A percentile compares a stretch with the other conserved stretches of the same genome.
phyloP scores from a whole-genome alignment of 306 rosid genomes.

The Phaseolus lunatus region DNA sequence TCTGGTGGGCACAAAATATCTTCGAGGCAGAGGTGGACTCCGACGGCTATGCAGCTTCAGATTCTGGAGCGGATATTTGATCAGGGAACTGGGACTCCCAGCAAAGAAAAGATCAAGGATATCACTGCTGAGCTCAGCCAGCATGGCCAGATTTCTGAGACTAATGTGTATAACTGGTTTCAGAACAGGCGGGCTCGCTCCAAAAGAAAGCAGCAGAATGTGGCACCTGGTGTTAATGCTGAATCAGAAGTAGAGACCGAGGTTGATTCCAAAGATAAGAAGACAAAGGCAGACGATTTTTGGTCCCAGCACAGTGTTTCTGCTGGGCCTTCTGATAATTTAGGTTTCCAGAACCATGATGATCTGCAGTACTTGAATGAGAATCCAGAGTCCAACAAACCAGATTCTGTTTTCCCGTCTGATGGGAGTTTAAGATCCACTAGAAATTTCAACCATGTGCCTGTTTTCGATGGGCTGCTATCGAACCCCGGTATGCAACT shows the following conservation, averaged over 20 bases:
- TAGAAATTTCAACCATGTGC: slow-evolving; percentile 58
- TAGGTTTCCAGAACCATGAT: slow-evolving; percentile 72
- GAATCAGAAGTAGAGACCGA: slow-evolving; percentile 91
- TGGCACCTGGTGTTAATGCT: slow-evolving; percentile 47
- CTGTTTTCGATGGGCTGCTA: slow-evolving; percentile 74
- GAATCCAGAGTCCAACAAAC: slow-evolving; percentile 56
- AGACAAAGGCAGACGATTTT: slow-evolving; percentile 61
- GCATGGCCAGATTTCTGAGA: slow-evolving; percentile 87
- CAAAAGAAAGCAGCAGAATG: slow-evolving; percentile 79
- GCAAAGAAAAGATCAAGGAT: slow-evolving; percentile 91
- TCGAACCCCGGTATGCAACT: slow-evolving; percentile 60
- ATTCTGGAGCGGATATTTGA: slow-evolving; percentile 82
- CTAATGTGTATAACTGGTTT: slow-evolving; percentile 94
- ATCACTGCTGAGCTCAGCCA: slow-evolving; percentile 80
- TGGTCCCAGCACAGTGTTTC: slow-evolving; percentile 54
- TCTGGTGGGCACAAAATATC: slow-evolving; percentile 79
- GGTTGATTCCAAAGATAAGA: slow-evolving; percentile 83
- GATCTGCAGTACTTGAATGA: slow-evolving; percentile 66
- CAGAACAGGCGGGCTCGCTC: slow-evolving; percentile 96
- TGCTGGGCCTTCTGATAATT: slow-evolving; percentile 53
- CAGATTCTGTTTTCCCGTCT: slow-evolving; percentile 61
- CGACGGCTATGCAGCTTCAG: slow-evolving; percentile 81
- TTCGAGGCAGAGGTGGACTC: slow-evolving; percentile 92
- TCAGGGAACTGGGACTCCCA: slow-evolving; percentile 85
- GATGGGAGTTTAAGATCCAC: slow-evolving; percentile 59